Conservation (phyloP, 1,284 basidiomycete species). For the Trametes pubescens region DNA sequence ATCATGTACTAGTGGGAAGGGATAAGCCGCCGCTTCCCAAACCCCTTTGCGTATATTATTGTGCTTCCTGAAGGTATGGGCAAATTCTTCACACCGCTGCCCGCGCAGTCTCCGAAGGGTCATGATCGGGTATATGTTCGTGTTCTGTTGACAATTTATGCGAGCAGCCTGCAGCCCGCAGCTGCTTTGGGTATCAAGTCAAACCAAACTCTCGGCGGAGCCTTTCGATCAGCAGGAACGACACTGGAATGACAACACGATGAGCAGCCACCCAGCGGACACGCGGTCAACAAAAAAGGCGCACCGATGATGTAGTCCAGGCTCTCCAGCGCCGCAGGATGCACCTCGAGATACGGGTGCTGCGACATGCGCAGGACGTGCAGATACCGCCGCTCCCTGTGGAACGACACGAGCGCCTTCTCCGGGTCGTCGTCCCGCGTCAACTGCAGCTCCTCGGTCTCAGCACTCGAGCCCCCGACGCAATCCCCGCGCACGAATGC, state of each 20-base stretch:
- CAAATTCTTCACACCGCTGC: neutral
- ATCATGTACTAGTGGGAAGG: neutral
- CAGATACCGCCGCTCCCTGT: conserved; percentile 47
- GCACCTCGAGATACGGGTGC: conserved; percentile 49
- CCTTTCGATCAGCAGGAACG: conserved; percentile 44
- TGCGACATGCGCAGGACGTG: conserved; percentile 48
- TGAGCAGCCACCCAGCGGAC: neutral
- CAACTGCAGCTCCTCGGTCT: conserved; percentile 35
- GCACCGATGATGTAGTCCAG: conserved; percentile 49
- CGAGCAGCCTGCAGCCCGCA: neutral
- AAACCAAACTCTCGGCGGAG: conserved; percentile 33
- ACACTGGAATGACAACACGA: conserved; percentile 33
- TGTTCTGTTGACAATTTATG: neutral
- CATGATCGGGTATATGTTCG: too few species aligned
- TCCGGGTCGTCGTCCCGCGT: conserved; percentile 41
- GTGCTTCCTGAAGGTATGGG: neutral
- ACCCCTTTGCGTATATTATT: neutral
- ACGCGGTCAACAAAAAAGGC: conserved; percentile 3
- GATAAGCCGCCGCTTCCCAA: neutral
- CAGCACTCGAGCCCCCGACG: neutral
- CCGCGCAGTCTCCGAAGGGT: neutral
- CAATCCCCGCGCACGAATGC: neutral
- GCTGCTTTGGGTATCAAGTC: conserved; percentile 4
- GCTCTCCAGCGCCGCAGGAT: conserved; percentile 44
- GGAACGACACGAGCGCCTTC: conserved; percentile 47